Evolutionary conservation across 805 yeast species (phyloP).

Genomic region (Blastobotrys americana): DNA sequence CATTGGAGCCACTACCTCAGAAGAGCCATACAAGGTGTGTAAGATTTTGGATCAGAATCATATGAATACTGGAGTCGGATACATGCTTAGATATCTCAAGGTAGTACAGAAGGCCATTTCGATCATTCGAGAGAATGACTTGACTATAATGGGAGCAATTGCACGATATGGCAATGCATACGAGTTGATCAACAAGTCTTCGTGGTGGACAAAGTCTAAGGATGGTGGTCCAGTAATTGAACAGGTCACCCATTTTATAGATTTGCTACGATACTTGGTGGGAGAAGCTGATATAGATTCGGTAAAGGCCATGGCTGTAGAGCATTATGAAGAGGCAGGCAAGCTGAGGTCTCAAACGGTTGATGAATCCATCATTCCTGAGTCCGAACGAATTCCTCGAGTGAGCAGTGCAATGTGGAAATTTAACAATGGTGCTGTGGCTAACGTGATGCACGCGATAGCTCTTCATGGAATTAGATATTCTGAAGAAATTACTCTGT

Average conservation of each 20-base stretch:
- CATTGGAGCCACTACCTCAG: slow-evolving; percentile 15
- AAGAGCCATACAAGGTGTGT: slow-evolving; percentile 14
- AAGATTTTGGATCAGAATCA: slow-evolving; percentile 3
- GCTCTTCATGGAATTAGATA: slow-evolving; percentile 17
- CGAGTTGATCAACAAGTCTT: slow-evolving; percentile 10
- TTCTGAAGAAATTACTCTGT: slow-evolving; percentile 14
- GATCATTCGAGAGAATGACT: slow-evolving; percentile 14
- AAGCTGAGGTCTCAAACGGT: slow-evolving; percentile 12
- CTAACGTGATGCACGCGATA: slow-evolving; percentile 13
- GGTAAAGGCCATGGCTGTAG: slow-evolving; percentile 12
- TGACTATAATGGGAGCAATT: slow-evolving; percentile 11
- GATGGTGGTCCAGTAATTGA: slow-evolving; percentile 19
- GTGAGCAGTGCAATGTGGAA: slow-evolving; percentile 18
- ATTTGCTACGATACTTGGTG: slow-evolving; percentile 14
- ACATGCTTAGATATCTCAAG: slow-evolving; percentile 19
- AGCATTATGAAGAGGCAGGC: slow-evolving; percentile 15
- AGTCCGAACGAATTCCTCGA: slow-evolving; percentile 15
- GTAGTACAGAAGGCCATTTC: slow-evolving; percentile 16
- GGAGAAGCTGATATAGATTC: slow-evolving; percentile 15
- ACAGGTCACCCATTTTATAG: slow-evolving; percentile 19
- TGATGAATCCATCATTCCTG: slow-evolving; percentile 15
- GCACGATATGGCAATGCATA: slow-evolving; percentile 17
- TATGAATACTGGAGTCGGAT: slow-evolving; percentile 13
- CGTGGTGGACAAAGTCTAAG: slow-evolving; percentile 17
- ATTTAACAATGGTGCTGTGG: slow-evolving; percentile 15